These are phyloP conservation scores for Leishmania major DNA, from an alignment of 208 protist species.

Conservation along the genomic window DNA sequence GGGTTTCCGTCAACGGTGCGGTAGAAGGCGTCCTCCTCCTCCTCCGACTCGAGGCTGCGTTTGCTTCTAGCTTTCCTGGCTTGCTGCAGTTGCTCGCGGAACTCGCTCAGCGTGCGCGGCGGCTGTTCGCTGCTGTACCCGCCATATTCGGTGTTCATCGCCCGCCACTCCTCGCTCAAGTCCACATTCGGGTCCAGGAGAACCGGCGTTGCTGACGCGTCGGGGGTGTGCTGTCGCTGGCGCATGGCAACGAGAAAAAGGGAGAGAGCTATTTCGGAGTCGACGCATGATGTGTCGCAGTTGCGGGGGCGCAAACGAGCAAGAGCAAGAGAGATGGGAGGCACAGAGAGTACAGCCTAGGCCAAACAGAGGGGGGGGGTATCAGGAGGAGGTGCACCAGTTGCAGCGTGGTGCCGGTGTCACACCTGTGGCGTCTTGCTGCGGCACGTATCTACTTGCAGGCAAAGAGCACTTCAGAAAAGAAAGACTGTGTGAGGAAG, in stretches of 20 bases:
- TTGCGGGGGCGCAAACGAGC: not conserved
- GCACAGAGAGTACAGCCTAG: not conserved
- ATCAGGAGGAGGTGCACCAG: not conserved
- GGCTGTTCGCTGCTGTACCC: not conserved
- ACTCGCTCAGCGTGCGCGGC: conserved; percentile 30
- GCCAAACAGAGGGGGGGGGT: not conserved
- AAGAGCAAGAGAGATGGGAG: not conserved
- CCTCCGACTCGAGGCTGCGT: conserved; percentile 41
- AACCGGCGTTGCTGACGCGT: not conserved
- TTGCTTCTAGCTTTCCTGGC: conserved; percentile 4
- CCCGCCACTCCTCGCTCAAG: conserved; percentile 23
- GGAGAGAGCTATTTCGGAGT: not conserved
- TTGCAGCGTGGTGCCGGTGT: not conserved
- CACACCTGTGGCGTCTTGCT: not conserved
- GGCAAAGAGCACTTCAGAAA: not conserved
- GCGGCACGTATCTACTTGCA: not conserved
- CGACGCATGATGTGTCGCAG: not conserved
- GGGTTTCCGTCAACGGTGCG: conserved; percentile 3
- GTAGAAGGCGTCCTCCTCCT: conserved; percentile 62
- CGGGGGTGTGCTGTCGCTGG: not conserved
- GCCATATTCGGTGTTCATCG: conserved; percentile 1
- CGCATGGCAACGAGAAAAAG: not conserved
- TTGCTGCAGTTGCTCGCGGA: conserved; percentile 22
- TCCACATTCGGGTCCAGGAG: conserved; percentile 13
- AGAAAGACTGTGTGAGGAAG: not conserved